These are phyloP conservation scores for Udeniomyces megalosporus DNA, from an alignment of 768 basidiomycete genomes.

Conservation along the genomic window DNA sequence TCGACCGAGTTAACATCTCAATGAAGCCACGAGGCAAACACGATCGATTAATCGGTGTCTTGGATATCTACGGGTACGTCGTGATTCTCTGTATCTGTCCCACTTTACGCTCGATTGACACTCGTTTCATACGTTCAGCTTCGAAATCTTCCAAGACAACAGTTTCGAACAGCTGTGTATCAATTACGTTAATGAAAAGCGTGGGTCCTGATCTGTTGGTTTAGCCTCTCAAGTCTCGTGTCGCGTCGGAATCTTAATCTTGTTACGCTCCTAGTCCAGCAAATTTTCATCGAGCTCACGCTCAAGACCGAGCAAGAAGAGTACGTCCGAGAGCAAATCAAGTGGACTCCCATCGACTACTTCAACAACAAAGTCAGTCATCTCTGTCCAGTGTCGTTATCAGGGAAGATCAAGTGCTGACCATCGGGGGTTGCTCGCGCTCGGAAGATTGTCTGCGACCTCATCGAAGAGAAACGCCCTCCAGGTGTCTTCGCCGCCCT, in stretches of 20 bases:
- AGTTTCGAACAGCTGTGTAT: constrained; percentile 95
- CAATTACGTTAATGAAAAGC: constrained; percentile 99
- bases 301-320: constrained; percentile 99
- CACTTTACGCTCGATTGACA: background rate
- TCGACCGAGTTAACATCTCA: constrained; percentile 82
- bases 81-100: background rate
- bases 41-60: constrained; percentile 77
- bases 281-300: constrained; percentile 93
- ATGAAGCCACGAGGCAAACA: constrained; percentile 71
- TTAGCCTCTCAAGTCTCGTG: too few relatives aligned
- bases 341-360: constrained; percentile 98
- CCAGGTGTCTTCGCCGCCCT: constrained; percentile 95
- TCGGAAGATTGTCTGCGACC: constrained; percentile 74
- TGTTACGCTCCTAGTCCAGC: constrained; percentile 12
- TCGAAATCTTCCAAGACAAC: constrained; percentile 97
- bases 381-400: background rate
- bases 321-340: constrained; percentile 94
- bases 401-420: background rate
- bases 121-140: constrained; percentile 37
- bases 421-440: background rate
- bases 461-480: constrained; percentile 90
- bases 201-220: constrained; percentile 4
- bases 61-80: constrained; percentile 62
- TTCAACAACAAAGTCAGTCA: constrained; percentile 65
- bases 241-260: too few relatives aligned